Percentiles rank a stretch among this genome's conserved stretches.
phyloP scores from a whole-genome alignment of 305 asterid genomes.

The Fraxinus baroniana region DNA sequence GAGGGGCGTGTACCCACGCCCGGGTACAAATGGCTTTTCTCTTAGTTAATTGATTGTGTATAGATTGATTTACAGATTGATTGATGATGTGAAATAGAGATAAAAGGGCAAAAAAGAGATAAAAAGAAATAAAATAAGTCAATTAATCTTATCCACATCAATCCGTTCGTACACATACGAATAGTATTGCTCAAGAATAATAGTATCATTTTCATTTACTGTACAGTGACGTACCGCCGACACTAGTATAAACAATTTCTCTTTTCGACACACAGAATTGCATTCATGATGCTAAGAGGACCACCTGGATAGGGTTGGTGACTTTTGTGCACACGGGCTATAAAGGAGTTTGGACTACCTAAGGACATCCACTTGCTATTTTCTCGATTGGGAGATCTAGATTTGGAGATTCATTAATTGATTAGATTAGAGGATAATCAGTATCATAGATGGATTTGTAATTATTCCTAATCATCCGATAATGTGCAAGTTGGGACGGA shows the following conservation, averaged over 20 bases:
- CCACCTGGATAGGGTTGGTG: constrained; percentile 22
- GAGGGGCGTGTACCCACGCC: no score
- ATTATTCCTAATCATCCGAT: constrained; percentile 34
- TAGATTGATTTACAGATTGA: background rate
- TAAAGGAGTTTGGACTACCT: constrained; percentile 27
- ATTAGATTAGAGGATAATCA: constrained; percentile 27
- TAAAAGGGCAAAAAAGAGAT: no score
- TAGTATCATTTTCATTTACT: background rate
- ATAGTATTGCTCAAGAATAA: no score
- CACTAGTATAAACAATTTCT: background rate
- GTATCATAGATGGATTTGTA: constrained; percentile 19
- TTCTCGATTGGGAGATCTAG: constrained; percentile 22
- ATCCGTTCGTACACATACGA: background rate
- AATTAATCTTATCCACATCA: background rate
- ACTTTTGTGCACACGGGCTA: constrained; percentile 38
- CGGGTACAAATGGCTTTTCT: no score
- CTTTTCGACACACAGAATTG: background rate
- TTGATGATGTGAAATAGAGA: background rate
- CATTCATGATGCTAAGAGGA: constrained; percentile 8
- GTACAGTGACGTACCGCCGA: background rate
- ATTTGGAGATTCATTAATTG: constrained; percentile 12
- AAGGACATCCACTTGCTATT: constrained; percentile 8
- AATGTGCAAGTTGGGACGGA: constrained; percentile 32
- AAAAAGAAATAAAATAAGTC: no score
- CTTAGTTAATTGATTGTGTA: no score